Evolutionary conservation across 768 basidiomycete species (phyloP).

Genomic region (Filobasidium wieringae): DNA sequence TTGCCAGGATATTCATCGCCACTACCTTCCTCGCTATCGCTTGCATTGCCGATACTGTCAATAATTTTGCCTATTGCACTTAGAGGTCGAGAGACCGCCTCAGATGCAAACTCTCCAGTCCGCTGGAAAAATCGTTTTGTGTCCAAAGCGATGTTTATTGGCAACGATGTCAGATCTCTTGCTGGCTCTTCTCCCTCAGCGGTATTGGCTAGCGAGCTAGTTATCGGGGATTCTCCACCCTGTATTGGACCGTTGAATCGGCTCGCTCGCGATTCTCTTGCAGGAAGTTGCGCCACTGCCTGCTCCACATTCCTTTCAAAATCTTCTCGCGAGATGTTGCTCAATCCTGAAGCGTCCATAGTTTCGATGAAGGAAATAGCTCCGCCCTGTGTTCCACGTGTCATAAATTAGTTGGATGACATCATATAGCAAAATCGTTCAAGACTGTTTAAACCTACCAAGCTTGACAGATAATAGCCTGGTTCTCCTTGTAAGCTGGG

Average conservation of each 20-base stretch:
- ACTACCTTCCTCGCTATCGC: slow-evolving; percentile 65
- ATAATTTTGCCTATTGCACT: slow-evolving; percentile 78
- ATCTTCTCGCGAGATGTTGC: slow-evolving; percentile 84
- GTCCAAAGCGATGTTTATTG: slow-evolving; percentile 50
- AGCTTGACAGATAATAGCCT: slow-evolving; percentile 90
- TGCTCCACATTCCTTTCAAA: slow-evolving; percentile 70
- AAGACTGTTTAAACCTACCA: slow-evolving; percentile 47
- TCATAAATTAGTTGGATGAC: neutral
- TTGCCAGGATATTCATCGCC: slow-evolving; percentile 44
- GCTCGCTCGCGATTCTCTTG: slow-evolving; percentile 64
- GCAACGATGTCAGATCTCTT: slow-evolving; percentile 56
- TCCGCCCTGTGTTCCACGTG: slow-evolving; percentile 88
- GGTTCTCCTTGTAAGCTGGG: slow-evolving; percentile 84
- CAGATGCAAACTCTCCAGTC: slow-evolving; percentile 55
- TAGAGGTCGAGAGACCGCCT: slow-evolving; percentile 76
- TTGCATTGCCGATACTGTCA: slow-evolving; percentile 63
- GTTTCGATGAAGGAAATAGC: slow-evolving; percentile 96
- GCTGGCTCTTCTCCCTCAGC: slow-evolving; percentile 73
- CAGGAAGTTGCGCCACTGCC: slow-evolving; percentile 50
- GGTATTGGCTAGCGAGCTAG: slow-evolving; percentile 12
- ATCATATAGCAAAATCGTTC: neutral
- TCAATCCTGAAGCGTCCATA: slow-evolving; percentile 88
- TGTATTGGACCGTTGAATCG: slow-evolving; percentile 56
- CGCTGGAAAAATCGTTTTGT: slow-evolving; percentile 73
- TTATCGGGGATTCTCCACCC: slow-evolving; percentile 39